Percentiles rank a stretch among this genome's conserved stretches.
Conservation (phyloP, 139 green algal species). For the Tetradesmus obliquus region DNA sequence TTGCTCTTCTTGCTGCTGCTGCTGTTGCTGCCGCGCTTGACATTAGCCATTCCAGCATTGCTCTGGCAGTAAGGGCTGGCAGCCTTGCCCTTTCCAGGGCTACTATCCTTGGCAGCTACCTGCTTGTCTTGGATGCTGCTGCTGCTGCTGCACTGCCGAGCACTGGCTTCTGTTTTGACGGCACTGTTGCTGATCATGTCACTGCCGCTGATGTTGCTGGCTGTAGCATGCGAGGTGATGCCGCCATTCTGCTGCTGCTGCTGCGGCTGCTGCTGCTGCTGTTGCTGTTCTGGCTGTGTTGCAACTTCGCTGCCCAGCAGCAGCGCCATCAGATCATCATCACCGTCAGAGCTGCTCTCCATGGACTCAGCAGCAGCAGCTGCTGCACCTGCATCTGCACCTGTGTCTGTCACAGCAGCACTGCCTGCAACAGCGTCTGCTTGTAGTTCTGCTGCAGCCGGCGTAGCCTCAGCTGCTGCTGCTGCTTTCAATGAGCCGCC, state of each 20-base stretch:
- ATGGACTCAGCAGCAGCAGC: background rate
- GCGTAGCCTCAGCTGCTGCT: background rate
- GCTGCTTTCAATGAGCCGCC: background rate
- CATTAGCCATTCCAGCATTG: background rate
- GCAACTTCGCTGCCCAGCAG: background rate
- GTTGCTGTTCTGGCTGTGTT: background rate
- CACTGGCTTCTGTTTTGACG: background rate
- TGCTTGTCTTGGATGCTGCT: background rate
- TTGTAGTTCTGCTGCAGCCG: no score
- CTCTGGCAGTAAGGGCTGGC: background rate
- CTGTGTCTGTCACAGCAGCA: background rate
- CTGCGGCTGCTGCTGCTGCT: background rate
- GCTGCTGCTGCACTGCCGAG: slow-evolving; percentile 43
- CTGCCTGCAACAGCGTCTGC: background rate
- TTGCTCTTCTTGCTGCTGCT: background rate
- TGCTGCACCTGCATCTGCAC: background rate
- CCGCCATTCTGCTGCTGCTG: background rate
- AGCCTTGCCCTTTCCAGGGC: background rate
- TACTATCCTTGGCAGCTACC: background rate
- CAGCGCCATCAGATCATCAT: background rate
- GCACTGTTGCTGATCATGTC: background rate
- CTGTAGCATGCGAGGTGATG: background rate
- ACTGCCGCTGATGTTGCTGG: background rate
- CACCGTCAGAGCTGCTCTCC: background rate
- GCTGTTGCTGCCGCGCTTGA: background rate